Conservation (phyloP, 2,329 filamentous ascomycete genomes). For the Botrytis aclada region DNA sequence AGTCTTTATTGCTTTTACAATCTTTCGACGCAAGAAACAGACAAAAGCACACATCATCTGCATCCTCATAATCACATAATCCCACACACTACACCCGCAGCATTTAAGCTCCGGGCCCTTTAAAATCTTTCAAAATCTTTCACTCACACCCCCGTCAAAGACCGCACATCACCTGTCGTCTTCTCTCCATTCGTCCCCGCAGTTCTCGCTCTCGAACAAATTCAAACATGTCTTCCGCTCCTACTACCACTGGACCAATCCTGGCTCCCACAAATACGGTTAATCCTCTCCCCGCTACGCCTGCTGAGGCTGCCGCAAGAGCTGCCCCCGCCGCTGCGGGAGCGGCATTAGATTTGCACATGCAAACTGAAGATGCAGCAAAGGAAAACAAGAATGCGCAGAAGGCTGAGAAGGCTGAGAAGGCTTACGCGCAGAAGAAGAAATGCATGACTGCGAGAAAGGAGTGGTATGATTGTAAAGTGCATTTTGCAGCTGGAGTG, state of each 20-base stretch:
- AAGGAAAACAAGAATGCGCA: not conserved
- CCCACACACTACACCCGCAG: not conserved
- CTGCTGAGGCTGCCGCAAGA: not conserved
- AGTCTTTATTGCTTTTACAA: not conserved
- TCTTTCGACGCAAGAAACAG: not conserved
- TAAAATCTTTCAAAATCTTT: constrained; percentile 13
- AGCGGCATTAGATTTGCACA: constrained; percentile 5
- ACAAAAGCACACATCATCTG: not conserved
- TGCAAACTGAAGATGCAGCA: not conserved
- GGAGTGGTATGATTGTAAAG: constrained; percentile 10
- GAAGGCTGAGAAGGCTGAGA: not conserved
- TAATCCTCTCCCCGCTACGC: constrained; percentile 14
- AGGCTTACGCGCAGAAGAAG: constrained; percentile 2
- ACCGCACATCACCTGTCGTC: constrained; percentile 11
- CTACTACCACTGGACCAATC: not conserved
- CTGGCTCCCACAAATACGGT: constrained; percentile 15
- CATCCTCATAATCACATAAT: constrained; percentile 12
- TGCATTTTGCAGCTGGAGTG: constrained; percentile 5
- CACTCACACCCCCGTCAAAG: constrained; percentile 16
- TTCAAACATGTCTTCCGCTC: constrained; percentile 11
- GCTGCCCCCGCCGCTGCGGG: not conserved
- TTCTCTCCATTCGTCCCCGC: not conserved
- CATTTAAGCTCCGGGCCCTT: not conserved
- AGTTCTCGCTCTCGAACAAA: not conserved
- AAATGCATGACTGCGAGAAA: constrained; percentile 11